Base-by-base conservation (phyloP, 2,329 filamentous ascomycete genomes). In the Colletotrichum magnum region DNA sequence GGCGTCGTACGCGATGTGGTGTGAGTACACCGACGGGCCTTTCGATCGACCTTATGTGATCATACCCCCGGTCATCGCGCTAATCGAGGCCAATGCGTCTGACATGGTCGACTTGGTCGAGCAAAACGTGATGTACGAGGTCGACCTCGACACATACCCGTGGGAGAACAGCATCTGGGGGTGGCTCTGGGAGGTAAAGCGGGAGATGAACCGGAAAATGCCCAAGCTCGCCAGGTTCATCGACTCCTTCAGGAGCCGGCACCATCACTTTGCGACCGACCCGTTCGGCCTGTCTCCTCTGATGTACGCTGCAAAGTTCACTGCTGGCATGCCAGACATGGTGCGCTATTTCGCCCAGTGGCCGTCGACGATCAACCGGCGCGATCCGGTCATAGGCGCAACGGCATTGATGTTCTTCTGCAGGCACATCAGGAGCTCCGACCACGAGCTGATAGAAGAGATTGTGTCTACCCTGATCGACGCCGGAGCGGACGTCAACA, bases 1-100 rank as follows among this genome's bases (percentile, higher is more conserved):
- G 18, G 56, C 58, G 10, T 60, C 69, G 7, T 75, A 72, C 48
- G 13, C 58, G 36, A 72, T 68, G 2, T 75, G 72, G 73, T 71
- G 68, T 12, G 51, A 60, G 2, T 60, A 68, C 1, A 7, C 36
- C 43, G 28, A 36, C 12, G 6, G 28, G 18, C 7, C 39, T 43
- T 21, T 48, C 57, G 43, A 15, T 12, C 6, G 10, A 10, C 26
- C 26, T 15, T n/a, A 15, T 53, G 6, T 47, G 16, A 18, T 48
- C 24, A 32, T 58, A 4, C 36, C 59, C 21, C 64, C 59, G 2
- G 53, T 28, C 3, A 47, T 68, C 26, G 47, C 64, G 13, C 47
- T 68, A 16, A 53, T 56, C 9, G 13, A 24, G 5, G 64, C 47
- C 3, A 53, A 68, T 6, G 48, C 21, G 15, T 39, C 59, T 13